Evolutionary conservation across 106 monocot species (phyloP).

Genomic region (Dioscorea alata): DNA sequence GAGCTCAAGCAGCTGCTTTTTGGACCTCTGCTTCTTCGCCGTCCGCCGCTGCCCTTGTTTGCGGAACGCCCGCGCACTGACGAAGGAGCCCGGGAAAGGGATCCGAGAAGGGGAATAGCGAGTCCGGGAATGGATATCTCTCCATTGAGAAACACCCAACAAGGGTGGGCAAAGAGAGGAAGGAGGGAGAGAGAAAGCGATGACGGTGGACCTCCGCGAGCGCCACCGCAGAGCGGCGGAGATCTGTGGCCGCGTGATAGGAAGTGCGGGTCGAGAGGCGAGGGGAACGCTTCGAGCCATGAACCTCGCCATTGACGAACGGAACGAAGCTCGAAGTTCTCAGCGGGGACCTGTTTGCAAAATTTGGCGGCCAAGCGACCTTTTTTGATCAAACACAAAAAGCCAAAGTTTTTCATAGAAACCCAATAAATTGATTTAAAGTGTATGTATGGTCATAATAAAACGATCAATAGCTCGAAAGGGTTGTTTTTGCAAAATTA

Average conservation of each 20-base stretch:
- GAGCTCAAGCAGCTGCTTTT: slow-evolving; percentile 56
- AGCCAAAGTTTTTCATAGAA: no score
- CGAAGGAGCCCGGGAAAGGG: slow-evolving; percentile 32
- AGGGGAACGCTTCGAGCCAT: slow-evolving; percentile 54
- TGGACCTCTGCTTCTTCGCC: slow-evolving; percentile 29
- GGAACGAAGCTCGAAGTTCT: neutral
- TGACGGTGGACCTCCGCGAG: neutral
- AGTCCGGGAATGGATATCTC: slow-evolving; percentile 20
- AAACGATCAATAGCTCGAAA: no score
- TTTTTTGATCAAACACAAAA: no score
- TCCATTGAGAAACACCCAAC: slow-evolving; percentile 1
- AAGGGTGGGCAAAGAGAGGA: neutral
- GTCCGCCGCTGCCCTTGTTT: slow-evolving; percentile 35
- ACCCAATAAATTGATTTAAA: no score
- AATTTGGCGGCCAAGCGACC: no score
- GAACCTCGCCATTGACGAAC: slow-evolving; percentile 47
- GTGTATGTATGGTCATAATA: no score
- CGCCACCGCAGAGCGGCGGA: slow-evolving; percentile 8
- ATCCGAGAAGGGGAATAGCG: neutral
- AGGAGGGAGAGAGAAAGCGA: neutral
- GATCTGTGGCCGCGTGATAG: neutral
- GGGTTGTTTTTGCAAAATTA: no score
- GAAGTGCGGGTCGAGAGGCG: slow-evolving; percentile 28
- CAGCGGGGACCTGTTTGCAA: neutral
- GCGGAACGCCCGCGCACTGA: slow-evolving; percentile 46